A percentile compares a stretch with the other conserved stretches of the same genome.
phyloP scores from a whole-genome alignment of 768 basidiomycete genomes.

The Pulveroboletus frians region DNA sequence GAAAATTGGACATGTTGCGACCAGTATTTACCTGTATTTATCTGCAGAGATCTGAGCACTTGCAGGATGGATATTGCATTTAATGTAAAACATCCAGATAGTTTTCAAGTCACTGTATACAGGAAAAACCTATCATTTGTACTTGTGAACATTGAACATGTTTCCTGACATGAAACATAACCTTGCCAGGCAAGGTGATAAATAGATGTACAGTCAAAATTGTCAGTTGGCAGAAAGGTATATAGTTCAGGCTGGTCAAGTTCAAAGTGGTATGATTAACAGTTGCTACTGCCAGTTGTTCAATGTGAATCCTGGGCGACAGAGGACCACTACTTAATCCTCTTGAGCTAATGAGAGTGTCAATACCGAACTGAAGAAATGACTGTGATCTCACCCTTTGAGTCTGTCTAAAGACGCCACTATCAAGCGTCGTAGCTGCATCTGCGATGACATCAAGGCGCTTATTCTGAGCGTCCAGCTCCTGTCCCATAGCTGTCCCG shows the following conservation, averaged over 20 bases:
- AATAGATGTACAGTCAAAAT: not conserved
- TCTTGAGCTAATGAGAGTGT: conserved; percentile 46
- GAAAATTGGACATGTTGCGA: too few relatives aligned
- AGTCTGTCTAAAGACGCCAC: conserved; percentile 75
- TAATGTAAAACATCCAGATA: too few relatives aligned
- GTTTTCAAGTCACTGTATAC: too few relatives aligned
- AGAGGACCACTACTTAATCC: conserved; percentile 41
- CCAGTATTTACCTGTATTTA: too few relatives aligned
- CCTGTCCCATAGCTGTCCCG: conserved; percentile 78
- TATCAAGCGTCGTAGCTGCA: conserved; percentile 75
- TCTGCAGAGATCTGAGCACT: too few relatives aligned
- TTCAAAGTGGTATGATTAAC: not conserved
- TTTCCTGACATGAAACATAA: too few relatives aligned
- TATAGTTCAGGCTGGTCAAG: conserved; percentile 6
- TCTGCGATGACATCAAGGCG: conserved; percentile 71
- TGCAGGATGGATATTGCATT: too few relatives aligned
- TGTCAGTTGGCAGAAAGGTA: conserved; percentile 12
- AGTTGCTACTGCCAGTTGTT: not conserved
- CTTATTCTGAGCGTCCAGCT: conserved; percentile 81
- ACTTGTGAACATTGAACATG: too few relatives aligned
- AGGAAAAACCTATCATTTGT: too few relatives aligned
- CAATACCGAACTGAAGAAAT: conserved; percentile 16
- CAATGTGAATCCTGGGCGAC: not conserved
- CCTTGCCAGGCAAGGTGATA: too few relatives aligned
- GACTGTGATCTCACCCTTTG: conserved; percentile 52